Conservation (phyloP, 164 flowering plant species). For the Magnolia changhungtana region DNA sequence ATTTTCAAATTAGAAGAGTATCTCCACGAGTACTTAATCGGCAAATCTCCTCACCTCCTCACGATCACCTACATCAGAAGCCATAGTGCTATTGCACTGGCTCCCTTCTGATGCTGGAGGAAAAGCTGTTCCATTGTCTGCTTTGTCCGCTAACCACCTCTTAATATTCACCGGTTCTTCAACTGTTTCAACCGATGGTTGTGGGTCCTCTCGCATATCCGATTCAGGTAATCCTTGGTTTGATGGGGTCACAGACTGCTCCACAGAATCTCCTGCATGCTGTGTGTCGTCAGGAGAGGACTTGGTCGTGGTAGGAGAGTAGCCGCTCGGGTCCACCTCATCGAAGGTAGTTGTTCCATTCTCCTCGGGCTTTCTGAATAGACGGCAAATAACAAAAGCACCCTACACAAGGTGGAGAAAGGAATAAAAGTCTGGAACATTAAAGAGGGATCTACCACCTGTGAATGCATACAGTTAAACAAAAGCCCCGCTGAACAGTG, state of each 20-base stretch:
- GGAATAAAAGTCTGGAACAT: not conserved
- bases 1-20: not conserved
- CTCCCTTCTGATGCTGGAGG: constrained; percentile 15
- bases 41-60: constrained; percentile 32
- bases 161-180: constrained; percentile 11
- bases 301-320: constrained; percentile 33
- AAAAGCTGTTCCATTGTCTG: constrained; percentile 17
- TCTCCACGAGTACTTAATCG: not conserved
- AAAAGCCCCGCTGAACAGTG: not conserved
- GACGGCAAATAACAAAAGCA: constrained; percentile 69
- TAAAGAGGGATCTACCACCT: not conserved
- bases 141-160: constrained; percentile 17
- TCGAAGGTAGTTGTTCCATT: constrained; percentile 33
- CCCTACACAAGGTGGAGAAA: constrained; percentile 31
- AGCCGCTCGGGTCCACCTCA: constrained; percentile 40
- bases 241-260: constrained; percentile 14
- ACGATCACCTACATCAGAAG: constrained; percentile 28
- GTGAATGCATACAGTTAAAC: not conserved
- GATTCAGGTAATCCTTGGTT: constrained; percentile 23
- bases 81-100: constrained; percentile 18
- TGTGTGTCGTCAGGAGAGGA: constrained; percentile 31
- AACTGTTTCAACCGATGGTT: not conserved
- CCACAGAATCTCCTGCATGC: not conserved
- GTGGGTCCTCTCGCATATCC: constrained; percentile 6
- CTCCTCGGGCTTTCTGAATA: constrained; percentile 54